These are phyloP conservation scores for Ochromonadaceae sp. DNA, from an alignment of 352 stramenopile genomes.

Conservation along the genomic window DNA sequence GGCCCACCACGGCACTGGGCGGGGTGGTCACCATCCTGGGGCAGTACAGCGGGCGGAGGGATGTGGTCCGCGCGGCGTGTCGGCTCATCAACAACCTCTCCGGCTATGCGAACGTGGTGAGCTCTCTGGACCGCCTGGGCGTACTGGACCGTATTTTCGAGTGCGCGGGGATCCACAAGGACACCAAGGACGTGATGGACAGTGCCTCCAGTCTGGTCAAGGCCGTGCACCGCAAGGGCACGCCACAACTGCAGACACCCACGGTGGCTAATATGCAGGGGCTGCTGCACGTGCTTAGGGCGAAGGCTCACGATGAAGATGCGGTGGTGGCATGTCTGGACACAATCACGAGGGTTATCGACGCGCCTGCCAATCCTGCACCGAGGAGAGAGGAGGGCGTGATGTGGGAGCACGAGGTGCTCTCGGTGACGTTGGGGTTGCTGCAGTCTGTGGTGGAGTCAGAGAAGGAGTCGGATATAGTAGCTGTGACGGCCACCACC, in stretches of 20 bases:
- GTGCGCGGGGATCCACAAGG: background rate
- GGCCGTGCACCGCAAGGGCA: background rate
- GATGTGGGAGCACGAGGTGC: too few species aligned
- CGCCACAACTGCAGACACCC: background rate
- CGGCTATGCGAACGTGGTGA: background rate
- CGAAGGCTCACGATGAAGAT: slow-evolving; percentile 4
- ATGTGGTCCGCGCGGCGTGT: slow-evolving; percentile 33
- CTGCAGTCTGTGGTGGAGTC: too few species aligned
- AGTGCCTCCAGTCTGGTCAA: background rate
- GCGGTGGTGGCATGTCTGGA: background rate
- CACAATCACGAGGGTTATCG: background rate
- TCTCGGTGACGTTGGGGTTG: too few species aligned
- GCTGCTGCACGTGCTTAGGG: background rate
- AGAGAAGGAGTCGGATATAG: too few species aligned
- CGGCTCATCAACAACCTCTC: slow-evolving; percentile 30
- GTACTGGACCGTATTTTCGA: background rate
- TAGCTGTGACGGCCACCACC: too few species aligned
- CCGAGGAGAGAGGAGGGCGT: too few species aligned
- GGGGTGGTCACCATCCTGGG: slow-evolving; percentile 31
- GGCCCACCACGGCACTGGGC: background rate
- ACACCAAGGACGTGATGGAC: slow-evolving; percentile 10
- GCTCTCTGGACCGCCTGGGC: background rate
- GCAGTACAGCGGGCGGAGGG: slow-evolving; percentile 27
- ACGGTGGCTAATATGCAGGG: background rate
- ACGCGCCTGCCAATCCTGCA: too few species aligned